These are phyloP conservation scores for Myxozyma neotropica DNA, from an alignment of 805 yeast species.

Conservation along the genomic window DNA sequence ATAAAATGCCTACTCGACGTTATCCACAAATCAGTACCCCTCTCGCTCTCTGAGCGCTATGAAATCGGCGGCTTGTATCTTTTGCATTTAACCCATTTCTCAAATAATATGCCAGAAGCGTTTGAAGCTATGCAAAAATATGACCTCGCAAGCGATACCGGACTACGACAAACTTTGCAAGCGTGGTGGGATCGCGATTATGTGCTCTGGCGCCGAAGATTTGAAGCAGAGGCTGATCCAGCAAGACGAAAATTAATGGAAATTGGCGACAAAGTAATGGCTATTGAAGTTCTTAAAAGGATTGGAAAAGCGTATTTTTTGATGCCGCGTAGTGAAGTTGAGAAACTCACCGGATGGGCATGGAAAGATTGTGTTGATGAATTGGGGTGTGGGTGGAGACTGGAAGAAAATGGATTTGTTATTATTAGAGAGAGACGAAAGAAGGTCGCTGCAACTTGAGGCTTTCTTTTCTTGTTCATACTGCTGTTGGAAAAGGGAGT, in stretches of 20 bases:
- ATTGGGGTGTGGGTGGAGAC: slow-evolving; percentile 31
- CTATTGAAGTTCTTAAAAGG: slow-evolving; percentile 21
- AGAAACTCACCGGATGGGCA: slow-evolving; percentile 24
- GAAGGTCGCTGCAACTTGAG: background rate
- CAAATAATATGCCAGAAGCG: slow-evolving; percentile 30
- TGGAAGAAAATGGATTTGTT: slow-evolving; percentile 15
- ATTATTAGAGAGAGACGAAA: slow-evolving; percentile 28
- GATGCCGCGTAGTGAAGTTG: slow-evolving; percentile 20
- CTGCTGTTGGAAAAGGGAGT: background rate
- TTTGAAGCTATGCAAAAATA: slow-evolving; percentile 28
- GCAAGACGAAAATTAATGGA: slow-evolving; percentile 30
- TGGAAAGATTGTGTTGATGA: slow-evolving; percentile 24
- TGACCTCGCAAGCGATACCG: slow-evolving; percentile 17
- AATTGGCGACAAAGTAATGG: slow-evolving; percentile 29
- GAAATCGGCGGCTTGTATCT: slow-evolving; percentile 50
- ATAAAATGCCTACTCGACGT: slow-evolving; percentile 48
- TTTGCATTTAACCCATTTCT: slow-evolving; percentile 46
- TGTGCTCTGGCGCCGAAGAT: slow-evolving; percentile 31
- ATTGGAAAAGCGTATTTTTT: slow-evolving; percentile 26
- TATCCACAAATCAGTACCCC: slow-evolving; percentile 32
- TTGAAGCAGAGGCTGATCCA: slow-evolving; percentile 21
- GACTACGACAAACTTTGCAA: slow-evolving; percentile 23
- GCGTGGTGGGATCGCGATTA: slow-evolving; percentile 35
- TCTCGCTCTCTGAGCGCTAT: slow-evolving; percentile 43
- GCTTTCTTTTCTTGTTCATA: background rate